Evolutionary conservation across 495 filamentous ascomycete species (phyloP).

Genomic region (Parachaetomium inaequale): DNA sequence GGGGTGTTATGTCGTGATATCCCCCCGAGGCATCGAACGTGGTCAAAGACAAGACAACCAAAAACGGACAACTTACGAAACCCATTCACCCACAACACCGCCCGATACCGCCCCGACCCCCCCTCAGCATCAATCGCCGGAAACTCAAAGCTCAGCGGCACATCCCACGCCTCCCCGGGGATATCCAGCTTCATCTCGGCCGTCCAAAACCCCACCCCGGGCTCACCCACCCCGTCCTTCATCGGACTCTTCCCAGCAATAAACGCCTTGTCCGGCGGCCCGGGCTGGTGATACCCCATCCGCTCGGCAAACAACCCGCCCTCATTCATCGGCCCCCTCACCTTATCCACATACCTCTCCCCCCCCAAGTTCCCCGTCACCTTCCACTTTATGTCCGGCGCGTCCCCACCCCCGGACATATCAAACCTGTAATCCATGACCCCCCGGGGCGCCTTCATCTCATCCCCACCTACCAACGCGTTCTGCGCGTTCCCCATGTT

Average conservation of each 20-base stretch:
- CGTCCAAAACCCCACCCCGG: conserved; percentile 63
- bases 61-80: conserved; percentile 41
- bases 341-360: conserved; percentile 62
- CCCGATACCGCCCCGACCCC: conserved; percentile 44
- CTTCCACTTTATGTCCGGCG: conserved; percentile 55
- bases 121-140: conserved; percentile 46
- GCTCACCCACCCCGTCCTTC: conserved; percentile 44
- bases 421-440: conserved; percentile 57
- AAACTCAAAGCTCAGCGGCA: conserved; percentile 60
- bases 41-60: not conserved
- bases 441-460: conserved; percentile 68
- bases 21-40: not conserved
- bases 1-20: not conserved
- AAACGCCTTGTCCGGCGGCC: conserved; percentile 53
- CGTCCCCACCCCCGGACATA: conserved; percentile 43
- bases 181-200: conserved; percentile 57
- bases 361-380: conserved; percentile 75
- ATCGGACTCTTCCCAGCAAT: conserved; percentile 45
- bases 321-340: conserved; percentile 73
- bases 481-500: conserved; percentile 69
- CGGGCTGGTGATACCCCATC: conserved; percentile 65
- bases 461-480: conserved; percentile 54
- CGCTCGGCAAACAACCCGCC: conserved; percentile 68
- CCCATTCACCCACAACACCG: conserved; percentile 70
- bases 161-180: conserved; percentile 52